Conservation (phyloP, 2,329 filamentous ascomycete genomes). For the Diaporthe citri region DNA sequence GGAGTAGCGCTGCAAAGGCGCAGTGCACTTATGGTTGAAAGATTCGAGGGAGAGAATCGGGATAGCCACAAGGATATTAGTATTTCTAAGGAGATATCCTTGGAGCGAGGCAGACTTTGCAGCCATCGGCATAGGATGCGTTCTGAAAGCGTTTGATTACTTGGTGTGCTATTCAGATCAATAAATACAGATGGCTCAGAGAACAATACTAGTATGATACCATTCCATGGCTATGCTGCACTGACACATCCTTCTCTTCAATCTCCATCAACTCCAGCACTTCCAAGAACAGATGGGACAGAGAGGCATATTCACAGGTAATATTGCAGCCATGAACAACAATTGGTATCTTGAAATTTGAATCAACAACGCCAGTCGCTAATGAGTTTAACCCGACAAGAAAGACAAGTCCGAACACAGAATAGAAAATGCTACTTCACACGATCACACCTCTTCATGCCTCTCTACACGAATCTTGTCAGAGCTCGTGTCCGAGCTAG, state of each 20-base stretch:
- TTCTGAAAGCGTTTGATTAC: background rate
- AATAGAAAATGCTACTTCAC: background rate
- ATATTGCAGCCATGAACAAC: background rate
- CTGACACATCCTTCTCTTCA: too few relatives aligned
- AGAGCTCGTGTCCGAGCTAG: slow-evolving; percentile 16
- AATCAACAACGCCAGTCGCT: slow-evolving; percentile 9
- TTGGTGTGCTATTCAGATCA: background rate
- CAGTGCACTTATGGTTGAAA: too few relatives aligned
- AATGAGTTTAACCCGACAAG: background rate
- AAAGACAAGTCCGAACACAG: background rate
- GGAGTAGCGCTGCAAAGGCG: background rate
- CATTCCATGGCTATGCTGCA: too few relatives aligned
- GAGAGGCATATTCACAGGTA: background rate
- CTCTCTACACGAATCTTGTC: slow-evolving; percentile 3
- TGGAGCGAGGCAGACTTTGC: background rate
- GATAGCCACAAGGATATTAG: too few relatives aligned
- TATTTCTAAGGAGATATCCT: background rate
- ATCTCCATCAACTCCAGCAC: background rate
- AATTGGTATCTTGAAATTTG: background rate
- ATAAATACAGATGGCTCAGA: too few relatives aligned
- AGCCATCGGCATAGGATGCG: background rate
- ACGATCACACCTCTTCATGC: slow-evolving; percentile 8
- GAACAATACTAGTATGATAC: too few relatives aligned
- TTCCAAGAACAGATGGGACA: background rate
- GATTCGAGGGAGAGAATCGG: too few relatives aligned